These are phyloP conservation scores for Uronychia binucleata DNA, from an alignment of 73 alveolate genomes.

Conservation along the genomic window DNA sequence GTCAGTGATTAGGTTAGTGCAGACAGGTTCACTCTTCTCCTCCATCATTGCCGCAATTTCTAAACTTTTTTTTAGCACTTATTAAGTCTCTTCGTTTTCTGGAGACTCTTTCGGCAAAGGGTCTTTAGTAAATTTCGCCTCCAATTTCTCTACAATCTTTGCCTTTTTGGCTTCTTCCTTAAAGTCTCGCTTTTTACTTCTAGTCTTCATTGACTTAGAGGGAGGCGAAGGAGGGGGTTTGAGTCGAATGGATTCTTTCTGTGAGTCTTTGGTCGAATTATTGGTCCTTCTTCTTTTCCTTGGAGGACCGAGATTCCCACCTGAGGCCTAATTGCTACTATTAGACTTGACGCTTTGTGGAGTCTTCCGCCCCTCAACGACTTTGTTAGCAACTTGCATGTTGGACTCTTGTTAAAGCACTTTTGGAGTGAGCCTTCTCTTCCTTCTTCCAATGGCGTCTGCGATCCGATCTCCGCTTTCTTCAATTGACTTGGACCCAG, in stretches of 20 bases:
- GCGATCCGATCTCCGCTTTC: not conserved
- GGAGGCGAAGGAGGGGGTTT: no score
- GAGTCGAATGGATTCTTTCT: not conserved
- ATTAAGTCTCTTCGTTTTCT: not conserved
- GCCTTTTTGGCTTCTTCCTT: not conserved
- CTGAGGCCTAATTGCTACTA: not conserved
- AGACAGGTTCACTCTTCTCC: no score
- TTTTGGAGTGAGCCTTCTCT: not conserved
- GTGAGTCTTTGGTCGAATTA: not conserved
- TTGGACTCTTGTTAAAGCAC: not conserved
- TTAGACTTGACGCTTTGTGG: not conserved
- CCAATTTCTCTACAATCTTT: not conserved
- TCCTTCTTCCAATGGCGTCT: not conserved
- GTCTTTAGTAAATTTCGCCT: not conserved
- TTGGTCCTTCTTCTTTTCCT: not conserved
- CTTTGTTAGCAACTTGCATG: no score
- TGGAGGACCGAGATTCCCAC: not conserved
- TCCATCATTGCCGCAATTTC: no score
- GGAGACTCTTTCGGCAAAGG: not conserved
- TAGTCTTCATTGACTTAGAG: not conserved
- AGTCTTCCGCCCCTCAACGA: no score
- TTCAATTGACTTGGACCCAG: not conserved
- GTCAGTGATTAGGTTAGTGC: no score
- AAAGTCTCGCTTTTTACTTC: not conserved
- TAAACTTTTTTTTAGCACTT: not conserved